Evolutionary conservation across 2,329 filamentous ascomycete species (phyloP), one percentile per base, ranked within the genome.

Genomic region (Phoma sp.): DNA sequence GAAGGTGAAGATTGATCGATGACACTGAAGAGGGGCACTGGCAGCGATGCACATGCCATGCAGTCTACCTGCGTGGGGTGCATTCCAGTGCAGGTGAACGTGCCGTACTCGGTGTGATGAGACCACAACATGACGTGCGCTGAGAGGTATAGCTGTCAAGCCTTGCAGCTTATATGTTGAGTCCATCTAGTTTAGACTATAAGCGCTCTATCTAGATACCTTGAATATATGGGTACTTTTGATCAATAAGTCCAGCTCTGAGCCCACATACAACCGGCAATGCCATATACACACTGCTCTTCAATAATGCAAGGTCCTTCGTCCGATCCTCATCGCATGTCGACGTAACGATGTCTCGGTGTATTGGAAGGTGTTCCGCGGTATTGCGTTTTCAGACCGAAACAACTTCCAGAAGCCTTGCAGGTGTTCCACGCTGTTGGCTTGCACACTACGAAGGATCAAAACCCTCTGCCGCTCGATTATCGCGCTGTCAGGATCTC

Each of bases 341-440:
- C 17, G 34, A 46, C 28, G 34, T 42, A 40, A 34, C 11, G n/a
- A 26, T 17, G 26, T 29, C 7, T n/a, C 14, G 12, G 14, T 28
- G 39, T 14, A 14, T 26, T 9, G 18, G 14, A 21, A 9, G 18
- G 38, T 39, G 11, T 9, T 30, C 20, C 17, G 11, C 20, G 39
- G 20, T 21, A 29, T 40, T 37, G 39, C 10, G 15, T 39, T 29
- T 28, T 52, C 32, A 28, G 32, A 25, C 23, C 39, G 60, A 59
- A 66, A 63, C 62, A 53, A 28, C 36, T 64, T 67, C 60, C 50
- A 62, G 63, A 66, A 65, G 59, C 57, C 56, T 47, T 57, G 54
- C 52, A 30, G 28, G 58, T 20, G 21, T 61, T 61, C 53, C 38
- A 60, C 47, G 47, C 50, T 52, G 52, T 46, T 45, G 42, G 23